These are phyloP conservation scores for Colletotrichum viniferum DNA, from an alignment of 2,329 filamentous ascomycete species.

Conservation along the genomic window DNA sequence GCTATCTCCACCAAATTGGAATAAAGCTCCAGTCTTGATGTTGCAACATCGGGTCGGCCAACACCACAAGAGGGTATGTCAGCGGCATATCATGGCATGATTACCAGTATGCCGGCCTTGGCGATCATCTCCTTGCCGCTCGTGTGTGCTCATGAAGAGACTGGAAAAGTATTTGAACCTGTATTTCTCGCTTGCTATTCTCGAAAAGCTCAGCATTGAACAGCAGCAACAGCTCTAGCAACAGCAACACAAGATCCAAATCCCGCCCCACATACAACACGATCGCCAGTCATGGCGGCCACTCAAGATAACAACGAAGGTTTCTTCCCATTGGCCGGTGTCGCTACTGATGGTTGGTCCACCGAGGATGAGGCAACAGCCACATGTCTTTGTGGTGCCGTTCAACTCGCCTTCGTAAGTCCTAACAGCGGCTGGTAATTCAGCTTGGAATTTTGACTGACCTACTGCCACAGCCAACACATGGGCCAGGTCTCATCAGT, in stretches of 20 bases:
- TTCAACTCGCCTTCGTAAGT: conserved; percentile 58
- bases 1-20: background rate
- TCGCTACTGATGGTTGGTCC: conserved; percentile 46
- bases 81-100: background rate
- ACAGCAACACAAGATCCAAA: background rate
- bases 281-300: background rate
- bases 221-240: background rate
- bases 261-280: background rate
- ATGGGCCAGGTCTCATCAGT: conserved; percentile 47
- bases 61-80: background rate
- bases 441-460: background rate
- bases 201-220: background rate
- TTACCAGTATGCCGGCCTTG: background rate
- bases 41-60: background rate
- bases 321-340: conserved; percentile 39
- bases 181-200: background rate
- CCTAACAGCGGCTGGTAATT: background rate
- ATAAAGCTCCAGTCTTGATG: background rate
- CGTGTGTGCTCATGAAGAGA: background rate
- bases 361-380: conserved; percentile 55
- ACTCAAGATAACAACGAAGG: background rate
- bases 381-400: conserved; percentile 62
- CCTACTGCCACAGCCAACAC: conserved; percentile 40
- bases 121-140: background rate
- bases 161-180: background rate